Conservation (phyloP, 768 basidiomycete species). For the Pholiota microspora region DNA sequence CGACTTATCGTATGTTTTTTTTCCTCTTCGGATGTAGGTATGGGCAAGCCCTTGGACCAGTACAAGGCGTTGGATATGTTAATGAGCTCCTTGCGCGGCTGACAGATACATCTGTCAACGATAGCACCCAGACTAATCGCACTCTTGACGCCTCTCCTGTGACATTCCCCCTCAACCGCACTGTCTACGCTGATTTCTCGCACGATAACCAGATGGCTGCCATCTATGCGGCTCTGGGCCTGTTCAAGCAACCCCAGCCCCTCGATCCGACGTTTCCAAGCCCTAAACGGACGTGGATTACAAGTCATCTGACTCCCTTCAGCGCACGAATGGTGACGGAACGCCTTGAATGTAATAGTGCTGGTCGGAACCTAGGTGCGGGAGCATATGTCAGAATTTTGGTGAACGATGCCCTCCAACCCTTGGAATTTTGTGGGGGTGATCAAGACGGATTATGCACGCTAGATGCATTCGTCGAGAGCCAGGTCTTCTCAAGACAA, state of each 20-base stretch:
- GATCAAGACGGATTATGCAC: slow-evolving; percentile 56
- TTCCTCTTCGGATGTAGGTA: slow-evolving; percentile 46
- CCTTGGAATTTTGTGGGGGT: slow-evolving; percentile 58
- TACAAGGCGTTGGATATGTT: slow-evolving; percentile 84
- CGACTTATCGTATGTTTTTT: too few species aligned
- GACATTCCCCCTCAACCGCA: slow-evolving; percentile 71
- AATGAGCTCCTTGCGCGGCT: slow-evolving; percentile 86
- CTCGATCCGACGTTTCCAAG: slow-evolving; percentile 33
- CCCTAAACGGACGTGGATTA: slow-evolving; percentile 46
- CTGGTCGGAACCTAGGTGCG: background rate
- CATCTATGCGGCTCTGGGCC: slow-evolving; percentile 64
- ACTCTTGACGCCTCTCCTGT: slow-evolving; percentile 61
- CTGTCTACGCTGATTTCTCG: slow-evolving; percentile 78
- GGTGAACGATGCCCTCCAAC: slow-evolving; percentile 72
- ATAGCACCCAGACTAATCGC: slow-evolving; percentile 72
- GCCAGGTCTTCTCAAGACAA: slow-evolving; percentile 65
- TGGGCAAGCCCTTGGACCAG: slow-evolving; percentile 68
- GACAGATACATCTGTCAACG: slow-evolving; percentile 57
- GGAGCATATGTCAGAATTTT: slow-evolving; percentile 67
- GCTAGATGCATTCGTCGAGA: slow-evolving; percentile 63
- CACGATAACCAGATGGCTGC: slow-evolving; percentile 87
- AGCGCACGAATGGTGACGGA: slow-evolving; percentile 74
- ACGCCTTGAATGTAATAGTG: slow-evolving; percentile 38
- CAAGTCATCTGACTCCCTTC: slow-evolving; percentile 70
- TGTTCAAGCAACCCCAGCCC: slow-evolving; percentile 36